Evolutionary conservation across 176 grass and related monocot species (phyloP), one percentile per base, ranked within the genome.

Genomic region (Musa schizocarpa): DNA sequence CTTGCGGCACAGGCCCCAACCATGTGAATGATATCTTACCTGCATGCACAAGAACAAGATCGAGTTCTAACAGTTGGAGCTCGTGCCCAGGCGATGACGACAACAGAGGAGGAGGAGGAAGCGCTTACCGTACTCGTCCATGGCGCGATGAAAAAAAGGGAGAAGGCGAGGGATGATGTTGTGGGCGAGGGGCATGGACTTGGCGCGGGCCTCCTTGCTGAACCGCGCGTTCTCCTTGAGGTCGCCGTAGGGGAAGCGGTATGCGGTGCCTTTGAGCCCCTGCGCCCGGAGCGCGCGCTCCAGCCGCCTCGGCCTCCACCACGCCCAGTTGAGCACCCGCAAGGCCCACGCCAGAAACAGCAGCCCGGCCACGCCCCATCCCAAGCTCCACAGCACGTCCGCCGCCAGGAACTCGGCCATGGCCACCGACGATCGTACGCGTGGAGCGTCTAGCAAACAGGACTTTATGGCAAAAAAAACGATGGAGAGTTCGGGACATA

Each of bases 241-340:
- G 80, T 92, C 86, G 3, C 84, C 90, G 23, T 50, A 4, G 78
- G 79, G 81, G 72, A 89, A 76, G 17, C 84, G 79, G 72, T 89
- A 92, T 2, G 58, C 13, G 73, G 78, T 92, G 67, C 90, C 86
- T n/a, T 27, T 19, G 2, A 92, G 78, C 26, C 84, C 86, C 81
- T 86, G 84, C 11, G 86, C 75, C 59, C 89, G 77, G 23, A 92
- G 90, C 53, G 26, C 59, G 20, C 58, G 54, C 14, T 22, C 22
- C 22, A 22, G 22, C 22, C 22, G 22, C 22, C 22, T 22, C 22
- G 22, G 22, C 22, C 22, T 81, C 87, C 22, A 85, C 84, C 83
- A 86, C 5, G 54, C 14, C 79, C 73, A 83, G 52, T 82, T 74
- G 0, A 92, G 22, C 23, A 64, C 29, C 56, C 53, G 53, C 49